phyloP scores from a whole-genome alignment of 164 flowering plant genomes.

The Umbilicus rupestris region DNA sequence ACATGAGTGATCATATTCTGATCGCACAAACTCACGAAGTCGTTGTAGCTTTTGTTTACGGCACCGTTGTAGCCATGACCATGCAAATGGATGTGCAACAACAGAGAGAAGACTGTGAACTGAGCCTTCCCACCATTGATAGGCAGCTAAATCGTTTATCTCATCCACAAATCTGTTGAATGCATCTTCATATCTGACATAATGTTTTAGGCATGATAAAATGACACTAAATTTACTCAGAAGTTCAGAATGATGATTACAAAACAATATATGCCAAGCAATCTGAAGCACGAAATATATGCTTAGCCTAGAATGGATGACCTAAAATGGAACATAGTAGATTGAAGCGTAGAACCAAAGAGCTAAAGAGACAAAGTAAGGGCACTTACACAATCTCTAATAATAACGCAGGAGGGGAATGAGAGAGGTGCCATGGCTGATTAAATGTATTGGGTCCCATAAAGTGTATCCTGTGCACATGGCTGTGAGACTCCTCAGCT shows the following conservation, averaged over 20 bases:
- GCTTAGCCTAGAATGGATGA: not conserved
- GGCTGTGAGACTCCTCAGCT: constrained; percentile 79
- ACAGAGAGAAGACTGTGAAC: constrained; percentile 56
- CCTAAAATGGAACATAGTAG: not conserved
- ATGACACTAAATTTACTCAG: not conserved
- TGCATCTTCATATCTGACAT: constrained; percentile 84
- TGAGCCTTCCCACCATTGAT: constrained; percentile 99
- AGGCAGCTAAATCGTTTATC: constrained; percentile 74
- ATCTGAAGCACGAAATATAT: not conserved
- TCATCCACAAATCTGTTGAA: constrained; percentile 90
- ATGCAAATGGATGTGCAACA: constrained; percentile 78
- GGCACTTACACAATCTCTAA: constrained; percentile 76
- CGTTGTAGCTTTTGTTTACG: constrained; percentile 65
- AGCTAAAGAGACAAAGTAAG: constrained; percentile 7
- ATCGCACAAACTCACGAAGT: constrained; percentile 88
- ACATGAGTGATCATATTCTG: constrained; percentile 97
- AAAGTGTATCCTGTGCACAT: constrained; percentile 86
- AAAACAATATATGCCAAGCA: not conserved
- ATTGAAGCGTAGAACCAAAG: not conserved
- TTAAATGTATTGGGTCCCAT: constrained; percentile 87
- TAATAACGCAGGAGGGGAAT: constrained; percentile 81
- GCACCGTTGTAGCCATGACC: constrained; percentile 89
- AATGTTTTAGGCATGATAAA: not conserved
- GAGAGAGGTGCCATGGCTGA: constrained; percentile 93
- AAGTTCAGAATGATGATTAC: not conserved